Conservation (phyloP, 768 basidiomycete species). For the Clavulina sp. region DNA sequence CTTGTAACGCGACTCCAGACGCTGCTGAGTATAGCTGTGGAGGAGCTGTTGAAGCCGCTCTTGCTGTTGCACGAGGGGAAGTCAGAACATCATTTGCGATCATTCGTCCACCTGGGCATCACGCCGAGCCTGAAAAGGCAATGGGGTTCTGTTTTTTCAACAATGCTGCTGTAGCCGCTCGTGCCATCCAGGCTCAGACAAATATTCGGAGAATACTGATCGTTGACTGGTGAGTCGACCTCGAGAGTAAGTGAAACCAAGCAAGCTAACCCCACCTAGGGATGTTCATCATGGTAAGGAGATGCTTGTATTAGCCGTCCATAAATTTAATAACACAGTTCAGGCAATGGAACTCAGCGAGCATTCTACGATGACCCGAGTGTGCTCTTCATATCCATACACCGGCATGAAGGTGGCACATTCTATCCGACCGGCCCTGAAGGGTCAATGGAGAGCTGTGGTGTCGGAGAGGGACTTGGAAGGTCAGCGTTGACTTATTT, state of each 20-base stretch:
- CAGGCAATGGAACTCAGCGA: constrained; percentile 93
- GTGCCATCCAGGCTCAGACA: constrained; percentile 56
- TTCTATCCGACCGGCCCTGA: constrained; percentile 92
- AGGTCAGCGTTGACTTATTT: constrained; percentile 36
- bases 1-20: constrained; percentile 66
- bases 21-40: constrained; percentile 84
- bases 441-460: constrained; percentile 72
- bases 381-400: constrained; percentile 85
- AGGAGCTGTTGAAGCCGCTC: constrained; percentile 78
- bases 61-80: constrained; percentile 66
- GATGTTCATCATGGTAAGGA: constrained; percentile 81
- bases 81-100: constrained; percentile 84
- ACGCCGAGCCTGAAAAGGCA: constrained; percentile 92
- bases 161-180: constrained; percentile 86
- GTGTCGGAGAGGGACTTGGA: constrained; percentile 68
- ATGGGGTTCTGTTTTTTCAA: constrained; percentile 99
- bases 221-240: constrained; percentile 66
- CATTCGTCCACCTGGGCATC: constrained; percentile 93
- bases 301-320: background rate
- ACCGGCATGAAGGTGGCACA: constrained; percentile 79
- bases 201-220: constrained; percentile 69
- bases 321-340: background rate
- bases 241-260: background rate
- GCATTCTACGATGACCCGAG: constrained; percentile 88
- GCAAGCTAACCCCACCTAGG: constrained; percentile 29